Evolutionary conservation across 1,284 basidiomycete genomes (phyloP).

Genomic region (Fomes fomentarius): DNA sequence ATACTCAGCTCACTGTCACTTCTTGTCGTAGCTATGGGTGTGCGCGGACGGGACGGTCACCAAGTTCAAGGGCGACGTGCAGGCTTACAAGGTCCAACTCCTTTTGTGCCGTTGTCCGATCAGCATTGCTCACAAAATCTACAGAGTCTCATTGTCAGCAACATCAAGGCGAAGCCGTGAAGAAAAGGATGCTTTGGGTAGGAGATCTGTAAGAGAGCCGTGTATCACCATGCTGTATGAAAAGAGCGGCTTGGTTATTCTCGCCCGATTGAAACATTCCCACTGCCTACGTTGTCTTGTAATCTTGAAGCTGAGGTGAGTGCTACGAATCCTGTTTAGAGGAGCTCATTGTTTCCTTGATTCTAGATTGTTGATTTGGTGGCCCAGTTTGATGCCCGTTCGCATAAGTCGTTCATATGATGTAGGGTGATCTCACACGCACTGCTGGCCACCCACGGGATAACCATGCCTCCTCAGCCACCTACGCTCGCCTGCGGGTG

Average conservation of each 20-base stretch:
- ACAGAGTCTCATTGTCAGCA: conserved; percentile 80
- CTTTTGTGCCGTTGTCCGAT: not conserved
- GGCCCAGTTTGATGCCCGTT: no score
- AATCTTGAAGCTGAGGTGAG: not conserved
- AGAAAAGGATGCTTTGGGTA: not conserved
- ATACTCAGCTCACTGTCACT: not conserved
- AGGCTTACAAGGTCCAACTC: conserved; percentile 80
- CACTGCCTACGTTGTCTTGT: no score
- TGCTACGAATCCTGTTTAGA: not conserved
- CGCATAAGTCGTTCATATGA: no score
- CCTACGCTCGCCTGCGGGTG: no score
- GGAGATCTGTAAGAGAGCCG: conserved; percentile 1
- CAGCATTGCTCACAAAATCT: conserved; percentile 10
- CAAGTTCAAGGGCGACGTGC: conserved; percentile 91
- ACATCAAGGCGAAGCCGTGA: conserved; percentile 56
- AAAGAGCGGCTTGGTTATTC: not conserved
- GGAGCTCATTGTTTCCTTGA: not conserved
- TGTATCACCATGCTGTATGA: not conserved
- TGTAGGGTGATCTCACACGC: no score
- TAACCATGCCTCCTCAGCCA: no score
- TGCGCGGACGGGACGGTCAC: conserved; percentile 84
- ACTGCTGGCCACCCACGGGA: no score
- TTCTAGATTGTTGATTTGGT: not conserved
- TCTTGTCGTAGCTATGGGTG: conserved; percentile 74
- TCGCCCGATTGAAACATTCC: not conserved